A percentile compares a stretch with the other conserved stretches of the same genome.
phyloP scores from a whole-genome alignment of 306 rosid species.

The Astragalus membranaceus region DNA sequence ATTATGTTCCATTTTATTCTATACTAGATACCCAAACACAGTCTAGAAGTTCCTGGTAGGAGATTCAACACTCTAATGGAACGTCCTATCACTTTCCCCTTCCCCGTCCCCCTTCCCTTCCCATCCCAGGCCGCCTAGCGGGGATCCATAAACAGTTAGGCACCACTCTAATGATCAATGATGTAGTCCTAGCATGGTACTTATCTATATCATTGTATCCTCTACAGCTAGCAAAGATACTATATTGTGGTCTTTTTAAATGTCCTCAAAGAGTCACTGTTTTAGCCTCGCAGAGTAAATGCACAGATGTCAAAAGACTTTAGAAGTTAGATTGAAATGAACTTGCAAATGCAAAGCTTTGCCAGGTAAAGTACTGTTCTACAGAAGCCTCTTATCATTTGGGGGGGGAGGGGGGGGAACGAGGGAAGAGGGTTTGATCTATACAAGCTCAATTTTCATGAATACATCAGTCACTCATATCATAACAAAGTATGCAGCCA shows the following conservation, averaged over 20 bases:
- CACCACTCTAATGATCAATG: neutral
- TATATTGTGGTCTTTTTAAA: neutral
- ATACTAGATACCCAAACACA: neutral
- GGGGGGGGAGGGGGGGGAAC: neutral
- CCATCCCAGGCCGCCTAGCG: neutral
- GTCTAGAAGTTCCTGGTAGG: neutral
- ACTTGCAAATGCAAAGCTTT: neutral
- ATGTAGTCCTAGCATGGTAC: neutral
- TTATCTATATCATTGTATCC: neutral
- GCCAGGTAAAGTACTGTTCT: neutral
- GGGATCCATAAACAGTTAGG: neutral
- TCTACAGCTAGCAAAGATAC: neutral
- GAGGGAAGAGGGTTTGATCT: neutral
- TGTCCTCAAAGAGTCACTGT: neutral
- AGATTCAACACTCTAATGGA: neutral
- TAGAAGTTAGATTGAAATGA: slow-evolving; percentile 5
- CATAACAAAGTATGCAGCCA: neutral
- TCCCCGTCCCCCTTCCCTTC: neutral
- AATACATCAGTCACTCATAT: slow-evolving; percentile 1
- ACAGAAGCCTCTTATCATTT: neutral
- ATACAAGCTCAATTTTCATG: neutral
- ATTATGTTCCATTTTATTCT: neutral
- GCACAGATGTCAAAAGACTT: slow-evolving; percentile 5
- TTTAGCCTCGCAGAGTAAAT: slow-evolving; percentile 5
- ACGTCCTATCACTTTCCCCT: neutral